phyloP scores from a whole-genome alignment of 306 rosid species.

The Myrica gale region DNA sequence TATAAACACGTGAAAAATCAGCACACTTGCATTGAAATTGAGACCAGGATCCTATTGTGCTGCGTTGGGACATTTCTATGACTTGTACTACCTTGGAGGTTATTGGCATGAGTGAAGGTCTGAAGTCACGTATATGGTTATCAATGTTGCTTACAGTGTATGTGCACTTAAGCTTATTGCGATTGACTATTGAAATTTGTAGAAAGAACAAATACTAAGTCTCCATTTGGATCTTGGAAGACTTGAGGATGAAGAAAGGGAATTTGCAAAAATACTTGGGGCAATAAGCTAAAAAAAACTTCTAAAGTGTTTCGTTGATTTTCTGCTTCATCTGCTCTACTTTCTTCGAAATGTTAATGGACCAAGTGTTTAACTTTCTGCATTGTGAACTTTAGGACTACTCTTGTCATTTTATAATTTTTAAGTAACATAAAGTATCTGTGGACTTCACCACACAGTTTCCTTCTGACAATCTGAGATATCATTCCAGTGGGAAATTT shows the following conservation, averaged over 20 bases:
- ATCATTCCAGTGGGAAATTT: slow-evolving; percentile 69
- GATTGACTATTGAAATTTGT: neutral
- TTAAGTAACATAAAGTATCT: neutral
- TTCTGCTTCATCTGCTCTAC: neutral
- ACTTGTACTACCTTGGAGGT: slow-evolving; percentile 10
- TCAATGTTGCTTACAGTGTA: neutral
- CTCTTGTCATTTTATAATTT: neutral
- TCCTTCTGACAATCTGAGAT: neutral
- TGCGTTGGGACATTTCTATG: neutral
- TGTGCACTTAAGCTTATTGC: neutral
- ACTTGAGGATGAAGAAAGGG: slow-evolving; percentile 6
- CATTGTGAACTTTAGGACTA: neutral
- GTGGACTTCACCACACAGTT: neutral
- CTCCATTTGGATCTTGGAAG: neutral
- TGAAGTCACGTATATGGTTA: neutral
- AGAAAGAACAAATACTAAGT: neutral
- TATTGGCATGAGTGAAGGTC: neutral
- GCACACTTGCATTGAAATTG: too few species aligned
- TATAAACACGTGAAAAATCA: too few species aligned
- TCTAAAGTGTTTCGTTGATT: slow-evolving; percentile 10
- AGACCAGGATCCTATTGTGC: too few species aligned
- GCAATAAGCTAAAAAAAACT: neutral
- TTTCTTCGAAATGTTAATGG: neutral
- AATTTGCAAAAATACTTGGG: neutral
- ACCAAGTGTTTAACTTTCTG: neutral